phyloP scores from a whole-genome alignment of 2,329 filamentous ascomycete genomes.

The Ophiocordyceps robertsii region DNA sequence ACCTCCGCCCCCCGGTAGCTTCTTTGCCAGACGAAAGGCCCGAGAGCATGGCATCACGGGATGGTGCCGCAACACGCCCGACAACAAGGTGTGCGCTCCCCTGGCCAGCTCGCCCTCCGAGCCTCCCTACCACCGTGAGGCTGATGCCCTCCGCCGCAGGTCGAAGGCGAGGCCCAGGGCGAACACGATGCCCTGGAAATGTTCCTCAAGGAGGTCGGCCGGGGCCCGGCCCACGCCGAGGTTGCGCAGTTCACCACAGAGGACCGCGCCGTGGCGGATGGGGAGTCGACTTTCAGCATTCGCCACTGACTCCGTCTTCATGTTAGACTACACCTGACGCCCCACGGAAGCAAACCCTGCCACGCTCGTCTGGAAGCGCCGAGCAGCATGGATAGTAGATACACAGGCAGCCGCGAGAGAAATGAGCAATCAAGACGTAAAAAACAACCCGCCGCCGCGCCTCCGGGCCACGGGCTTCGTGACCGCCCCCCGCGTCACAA shows the following conservation, averaged over 20 bases:
- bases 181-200: constrained; percentile 47
- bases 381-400: no score
- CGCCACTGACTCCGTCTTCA: constrained; percentile 18
- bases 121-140: no score
- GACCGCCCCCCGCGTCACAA: constrained; percentile 47
- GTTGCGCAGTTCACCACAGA: constrained; percentile 64
- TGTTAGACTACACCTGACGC: no score
- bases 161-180: constrained; percentile 82
- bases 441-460: constrained; percentile 39
- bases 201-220: constrained; percentile 62
- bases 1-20: constrained; percentile 20
- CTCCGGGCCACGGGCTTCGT: constrained; percentile 46
- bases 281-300: constrained; percentile 54
- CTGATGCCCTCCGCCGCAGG: no score
- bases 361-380: background rate
- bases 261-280: constrained; percentile 49
- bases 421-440: background rate
- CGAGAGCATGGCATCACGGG: constrained; percentile 37
- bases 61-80: constrained; percentile 46
- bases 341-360: no score
- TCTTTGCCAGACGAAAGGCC: constrained; percentile 41
- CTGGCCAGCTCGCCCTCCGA: constrained; percentile 1
- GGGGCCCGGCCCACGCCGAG: constrained; percentile 57
- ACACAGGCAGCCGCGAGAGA: background rate
- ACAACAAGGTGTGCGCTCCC: constrained; percentile 32